Percentiles rank a stretch among this genome's conserved stretches.
Conservation (phyloP, 2,329 filamentous ascomycete species). For the Claviceps pazoutovae region DNA sequence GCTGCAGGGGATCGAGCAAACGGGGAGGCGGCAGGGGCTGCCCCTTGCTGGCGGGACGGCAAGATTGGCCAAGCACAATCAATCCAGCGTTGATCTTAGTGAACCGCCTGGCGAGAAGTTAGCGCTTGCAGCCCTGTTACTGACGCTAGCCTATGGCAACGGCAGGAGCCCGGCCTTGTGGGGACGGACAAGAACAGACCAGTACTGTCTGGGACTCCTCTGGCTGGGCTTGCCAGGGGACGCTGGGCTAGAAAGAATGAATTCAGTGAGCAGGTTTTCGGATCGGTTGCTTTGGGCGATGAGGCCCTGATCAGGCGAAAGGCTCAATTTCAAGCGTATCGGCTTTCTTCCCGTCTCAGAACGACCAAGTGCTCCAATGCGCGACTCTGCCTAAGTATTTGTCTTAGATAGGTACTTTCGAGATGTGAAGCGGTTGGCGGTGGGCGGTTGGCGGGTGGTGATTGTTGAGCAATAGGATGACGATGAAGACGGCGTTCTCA, state of each 20-base stretch:
- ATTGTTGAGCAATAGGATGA: too few relatives aligned
- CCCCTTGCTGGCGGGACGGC: too few relatives aligned
- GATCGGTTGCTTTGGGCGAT: not conserved
- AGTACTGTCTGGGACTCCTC: not conserved
- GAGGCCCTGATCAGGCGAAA: not conserved
- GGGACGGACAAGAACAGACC: not conserved
- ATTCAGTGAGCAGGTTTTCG: not conserved
- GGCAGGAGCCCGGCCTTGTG: not conserved
- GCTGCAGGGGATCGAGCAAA: not conserved
- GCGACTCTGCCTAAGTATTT: too few relatives aligned
- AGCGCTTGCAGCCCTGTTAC: not conserved
- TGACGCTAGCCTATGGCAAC: not conserved
- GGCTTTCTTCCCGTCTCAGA: not conserved
- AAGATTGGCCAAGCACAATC: not conserved
- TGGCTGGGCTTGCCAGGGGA: not conserved
- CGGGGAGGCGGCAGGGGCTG: not conserved
- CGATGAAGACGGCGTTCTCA: too few relatives aligned
- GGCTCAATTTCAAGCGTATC: not conserved
- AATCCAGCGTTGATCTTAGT: not conserved
- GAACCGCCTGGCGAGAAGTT: not conserved
- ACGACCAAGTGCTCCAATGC: too few relatives aligned
- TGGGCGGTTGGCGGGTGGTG: too few relatives aligned
- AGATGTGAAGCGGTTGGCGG: too few relatives aligned
- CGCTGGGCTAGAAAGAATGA: not conserved
- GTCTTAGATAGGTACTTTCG: too few relatives aligned